Conservation (phyloP, 345 rosid genomes). For the Stellera chamaejasme region DNA sequence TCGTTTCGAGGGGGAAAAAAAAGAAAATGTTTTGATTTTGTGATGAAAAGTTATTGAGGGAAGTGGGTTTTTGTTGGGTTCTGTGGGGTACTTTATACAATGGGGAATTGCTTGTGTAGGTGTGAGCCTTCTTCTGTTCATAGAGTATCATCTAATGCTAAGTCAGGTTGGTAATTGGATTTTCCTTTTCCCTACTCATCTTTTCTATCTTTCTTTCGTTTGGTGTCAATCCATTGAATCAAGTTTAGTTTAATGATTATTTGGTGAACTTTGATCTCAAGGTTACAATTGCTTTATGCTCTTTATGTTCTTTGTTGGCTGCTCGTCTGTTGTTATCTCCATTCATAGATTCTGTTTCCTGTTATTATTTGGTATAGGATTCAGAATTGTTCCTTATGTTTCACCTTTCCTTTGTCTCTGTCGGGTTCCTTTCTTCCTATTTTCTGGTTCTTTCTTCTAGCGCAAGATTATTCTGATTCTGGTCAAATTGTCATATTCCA, state of each 20-base stretch:
- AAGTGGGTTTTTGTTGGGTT: conserved; percentile 10
- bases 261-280: too few relatives aligned
- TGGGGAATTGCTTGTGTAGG: conserved; percentile 88
- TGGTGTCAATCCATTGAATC: background rate
- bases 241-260: background rate
- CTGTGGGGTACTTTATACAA: conserved; percentile 21
- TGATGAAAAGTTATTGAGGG: conserved; percentile 13
- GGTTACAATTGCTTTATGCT: background rate
- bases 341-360: too few relatives aligned
- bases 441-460: background rate
- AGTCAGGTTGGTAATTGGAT: conserved; percentile 53
- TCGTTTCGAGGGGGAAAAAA: conserved; percentile 9
- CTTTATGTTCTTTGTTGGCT: conserved; percentile 7
- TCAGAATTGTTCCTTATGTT: too few relatives aligned
- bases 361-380: too few relatives aligned
- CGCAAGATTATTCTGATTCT: background rate
- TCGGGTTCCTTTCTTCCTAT: background rate
- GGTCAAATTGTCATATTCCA: background rate
- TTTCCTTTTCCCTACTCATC: background rate
- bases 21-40: conserved; percentile 7
- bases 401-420: too few relatives aligned
- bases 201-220: background rate
- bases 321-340: background rate
- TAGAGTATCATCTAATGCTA: conserved; percentile 80
- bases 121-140: conserved; percentile 62